These are phyloP conservation scores for Climacium dendroides DNA, from an alignment of 225 moss, liverwort and hornwort species.

Conservation along the genomic window DNA sequence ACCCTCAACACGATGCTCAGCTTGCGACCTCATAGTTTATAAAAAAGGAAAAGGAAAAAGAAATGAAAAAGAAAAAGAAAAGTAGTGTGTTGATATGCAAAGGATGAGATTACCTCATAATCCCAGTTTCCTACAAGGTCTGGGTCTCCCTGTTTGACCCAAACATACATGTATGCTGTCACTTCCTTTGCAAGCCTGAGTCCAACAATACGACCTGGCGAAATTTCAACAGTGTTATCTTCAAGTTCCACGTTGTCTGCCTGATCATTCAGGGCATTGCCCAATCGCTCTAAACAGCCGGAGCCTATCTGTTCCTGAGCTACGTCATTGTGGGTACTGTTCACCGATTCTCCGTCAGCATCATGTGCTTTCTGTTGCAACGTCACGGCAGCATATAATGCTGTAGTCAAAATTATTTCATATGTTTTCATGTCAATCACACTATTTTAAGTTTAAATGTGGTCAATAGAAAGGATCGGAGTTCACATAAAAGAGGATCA, in stretches of 20 bases:
- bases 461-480: background rate
- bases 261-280: constrained; percentile 9
- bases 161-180: constrained; percentile 54
- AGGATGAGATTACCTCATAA: constrained; percentile 57
- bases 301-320: background rate
- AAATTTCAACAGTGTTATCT: constrained; percentile 1
- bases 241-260: background rate
- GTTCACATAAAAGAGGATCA: background rate
- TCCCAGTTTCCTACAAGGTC: constrained; percentile 68
- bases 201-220: constrained; percentile 12
- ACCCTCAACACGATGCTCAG: background rate
- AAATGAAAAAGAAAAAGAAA: background rate
- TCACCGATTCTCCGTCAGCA: constrained; percentile 2
- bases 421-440: background rate
- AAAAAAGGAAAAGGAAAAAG: background rate
- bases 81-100: background rate
- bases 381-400: background rate
- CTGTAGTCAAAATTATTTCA: background rate
- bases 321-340: background rate
- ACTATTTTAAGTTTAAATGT: background rate
- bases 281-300: background rate
- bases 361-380: constrained; percentile 22
- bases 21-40: background rate
- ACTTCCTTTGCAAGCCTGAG: constrained; percentile 11
- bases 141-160: constrained; percentile 51